Base-by-base conservation (phyloP, 768 basidiomycete genomes). In the Boletus subparvulus region DNA sequence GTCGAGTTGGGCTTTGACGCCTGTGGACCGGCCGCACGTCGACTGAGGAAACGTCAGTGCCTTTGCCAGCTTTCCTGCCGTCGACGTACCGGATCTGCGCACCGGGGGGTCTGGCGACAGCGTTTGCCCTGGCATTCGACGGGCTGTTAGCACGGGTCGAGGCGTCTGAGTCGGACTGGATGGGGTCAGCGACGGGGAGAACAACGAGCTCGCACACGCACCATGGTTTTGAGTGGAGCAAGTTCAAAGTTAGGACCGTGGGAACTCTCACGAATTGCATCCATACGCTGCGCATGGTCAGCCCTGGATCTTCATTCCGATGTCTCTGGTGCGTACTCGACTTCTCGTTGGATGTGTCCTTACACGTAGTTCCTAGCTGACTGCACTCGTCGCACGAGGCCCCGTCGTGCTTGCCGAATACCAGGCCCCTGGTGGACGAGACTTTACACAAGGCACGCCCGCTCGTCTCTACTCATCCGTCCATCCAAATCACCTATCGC, bases 341-440 rank as follows among this genome's bases (percentile, higher is more conserved):
- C 30, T 30, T 16, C 1, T 40, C 7, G n/a, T n/a, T 32, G 32
- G 26, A 24, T 4, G 7, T 6, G 12, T 24, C n/a, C 26, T 44
- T 11, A 28, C 0, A 24, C n/a, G 5, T 33, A 6, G 4, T 19
- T 3, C 10, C 30, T 49, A 90, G 88, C 88, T 95, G 61, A 92
- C 94, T 61, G 89, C 91, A 39, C 79, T 94, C 44, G 87, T 97
- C 6, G 87, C 94, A 39, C 80, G 84, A 66, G 92, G 86, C 1
- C 62, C 86, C 11, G 85, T 82, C 17, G 87, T 98, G 60, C 80
- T 97, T n/a, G 93, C 91, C 17, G 93, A 95, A 67, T 87, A 93
- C 70, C 85, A 88, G 64, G 83, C 82, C 10, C 64, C 70, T 0
- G 90, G 88, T 45, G 80, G 87, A 58, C 84, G 88, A 51, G 87